Conservation (phyloP, 148 eudicot species). For the Drosera capensis region DNA sequence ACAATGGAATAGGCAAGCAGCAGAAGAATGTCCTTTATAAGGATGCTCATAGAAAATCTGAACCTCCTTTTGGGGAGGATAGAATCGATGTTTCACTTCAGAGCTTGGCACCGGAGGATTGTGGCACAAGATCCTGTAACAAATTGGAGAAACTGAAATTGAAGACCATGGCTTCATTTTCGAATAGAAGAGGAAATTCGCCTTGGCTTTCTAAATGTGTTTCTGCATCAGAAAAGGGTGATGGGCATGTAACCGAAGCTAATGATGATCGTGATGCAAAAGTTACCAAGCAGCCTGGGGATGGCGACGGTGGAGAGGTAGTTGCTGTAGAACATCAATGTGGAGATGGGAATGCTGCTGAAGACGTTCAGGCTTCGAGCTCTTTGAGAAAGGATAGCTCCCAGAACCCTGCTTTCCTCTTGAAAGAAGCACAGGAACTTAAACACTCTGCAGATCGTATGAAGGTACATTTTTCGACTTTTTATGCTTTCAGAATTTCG, state of each 20-base stretch:
- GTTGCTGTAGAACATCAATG: not conserved
- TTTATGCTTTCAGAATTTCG: not conserved
- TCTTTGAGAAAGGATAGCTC: slow-evolving; percentile 13
- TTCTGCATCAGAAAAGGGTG: slow-evolving; percentile 12
- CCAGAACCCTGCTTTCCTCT: slow-evolving; percentile 23
- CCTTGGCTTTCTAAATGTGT: slow-evolving; percentile 6
- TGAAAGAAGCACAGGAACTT: slow-evolving; percentile 32
- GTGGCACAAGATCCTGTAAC: slow-evolving; percentile 8
- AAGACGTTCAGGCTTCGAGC: slow-evolving; percentile 11
- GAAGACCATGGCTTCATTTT: slow-evolving; percentile 3
- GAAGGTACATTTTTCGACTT: slow-evolving; percentile 14
- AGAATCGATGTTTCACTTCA: slow-evolving; percentile 4
- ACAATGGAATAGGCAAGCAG: slow-evolving; percentile 6
- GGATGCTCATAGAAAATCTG: slow-evolving; percentile 3
- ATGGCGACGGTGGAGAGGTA: not conserved
- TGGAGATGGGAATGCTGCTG: not conserved
- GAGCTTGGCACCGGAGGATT: slow-evolving; percentile 9
- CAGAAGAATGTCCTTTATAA: slow-evolving; percentile 2
- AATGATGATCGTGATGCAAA: slow-evolving; percentile 9
- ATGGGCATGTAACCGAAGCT: slow-evolving; percentile 6
- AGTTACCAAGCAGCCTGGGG: slow-evolving; percentile 6
- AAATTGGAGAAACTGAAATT: slow-evolving; percentile 6
- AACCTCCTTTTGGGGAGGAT: slow-evolving; percentile 4
- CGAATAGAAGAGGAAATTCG: slow-evolving; percentile 7
- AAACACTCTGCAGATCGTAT: slow-evolving; percentile 31